Evolutionary conservation across 345 rosid genomes (phyloP).

Genomic region (Limnanthes douglasii): DNA sequence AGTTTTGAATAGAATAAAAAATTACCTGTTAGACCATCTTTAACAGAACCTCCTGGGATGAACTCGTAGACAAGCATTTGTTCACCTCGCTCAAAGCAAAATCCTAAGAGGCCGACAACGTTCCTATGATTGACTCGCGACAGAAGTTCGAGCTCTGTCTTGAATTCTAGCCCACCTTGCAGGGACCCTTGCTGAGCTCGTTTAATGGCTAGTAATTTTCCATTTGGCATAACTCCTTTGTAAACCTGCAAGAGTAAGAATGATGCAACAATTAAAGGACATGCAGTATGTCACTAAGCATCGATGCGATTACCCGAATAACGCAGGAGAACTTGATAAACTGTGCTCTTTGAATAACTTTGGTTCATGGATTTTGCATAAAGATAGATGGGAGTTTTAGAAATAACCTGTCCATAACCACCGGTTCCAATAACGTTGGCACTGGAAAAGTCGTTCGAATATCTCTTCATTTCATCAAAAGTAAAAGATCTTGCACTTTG

Average conservation of each 20-base stretch:
- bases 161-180: slow-evolving; percentile 78
- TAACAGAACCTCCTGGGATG: slow-evolving; percentile 48
- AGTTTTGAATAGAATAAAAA: not conserved
- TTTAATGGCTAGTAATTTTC: slow-evolving; percentile 54
- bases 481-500: slow-evolving; percentile 70
- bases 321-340: no score
- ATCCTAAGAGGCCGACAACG: slow-evolving; percentile 56
- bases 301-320: no score
- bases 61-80: slow-evolving; percentile 69
- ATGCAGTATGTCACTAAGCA: no score
- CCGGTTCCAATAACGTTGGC: slow-evolving; percentile 66
- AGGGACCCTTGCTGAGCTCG: slow-evolving; percentile 71
- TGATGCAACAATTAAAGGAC: no score
- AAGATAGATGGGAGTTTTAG: no score
- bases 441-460: slow-evolving; percentile 52
- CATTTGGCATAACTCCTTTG: slow-evolving; percentile 41
- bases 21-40: slow-evolving; percentile 59
- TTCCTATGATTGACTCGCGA: slow-evolving; percentile 85
- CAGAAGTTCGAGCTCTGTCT: slow-evolving; percentile 80
- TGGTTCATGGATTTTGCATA: no score
- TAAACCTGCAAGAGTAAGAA: slow-evolving; percentile 34
- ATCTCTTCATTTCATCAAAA: slow-evolving; percentile 59
- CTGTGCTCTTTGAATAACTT: no score
- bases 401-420: slow-evolving; percentile 80
- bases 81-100: slow-evolving; percentile 59